A percentile compares a stretch with the other conserved stretches of the same genome.
These are phyloP conservation scores for Corallochytrium limacisporum DNA, from an alignment of 78 protist species.

Conservation along the genomic window DNA sequence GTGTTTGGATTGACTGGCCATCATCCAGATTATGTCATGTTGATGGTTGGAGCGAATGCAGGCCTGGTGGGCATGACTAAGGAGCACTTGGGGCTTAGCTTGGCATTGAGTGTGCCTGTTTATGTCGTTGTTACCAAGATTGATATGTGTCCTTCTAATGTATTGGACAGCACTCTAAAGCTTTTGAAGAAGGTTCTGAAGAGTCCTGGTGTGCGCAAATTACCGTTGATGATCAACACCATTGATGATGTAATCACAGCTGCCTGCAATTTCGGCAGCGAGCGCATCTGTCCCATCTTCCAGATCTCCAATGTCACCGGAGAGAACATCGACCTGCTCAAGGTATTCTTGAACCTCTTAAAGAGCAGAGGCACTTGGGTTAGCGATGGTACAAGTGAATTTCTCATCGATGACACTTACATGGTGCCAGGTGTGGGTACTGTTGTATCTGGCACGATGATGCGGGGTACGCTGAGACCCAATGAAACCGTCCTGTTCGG, in stretches of 20 bases:
- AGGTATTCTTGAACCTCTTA: conserved; percentile 58
- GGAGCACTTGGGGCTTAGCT: conserved; percentile 80
- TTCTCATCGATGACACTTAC: conserved; percentile 45
- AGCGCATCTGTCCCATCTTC: conserved; percentile 71
- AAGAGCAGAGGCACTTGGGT: no score
- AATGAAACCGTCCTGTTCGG: conserved; percentile 59
- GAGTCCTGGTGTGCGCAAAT: conserved; percentile 45
- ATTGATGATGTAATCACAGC: conserved; percentile 63
- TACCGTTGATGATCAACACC: conserved; percentile 55
- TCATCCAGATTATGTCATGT: conserved; percentile 58
- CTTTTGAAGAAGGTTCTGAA: conserved; percentile 2
- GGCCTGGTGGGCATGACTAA: conserved; percentile 69
- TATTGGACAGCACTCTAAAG: conserved; percentile 26
- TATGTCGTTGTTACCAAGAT: conserved; percentile 73
- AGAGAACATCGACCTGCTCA: conserved; percentile 43
- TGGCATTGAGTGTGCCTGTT: conserved; percentile 74
- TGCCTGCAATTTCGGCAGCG: conserved; percentile 41
- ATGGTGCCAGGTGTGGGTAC: conserved; percentile 68
- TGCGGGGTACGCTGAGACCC: conserved; percentile 37
- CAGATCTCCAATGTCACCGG: conserved; percentile 73
- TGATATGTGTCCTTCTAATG: conserved; percentile 71
- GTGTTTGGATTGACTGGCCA: conserved; percentile 79
- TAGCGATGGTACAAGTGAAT: no score
- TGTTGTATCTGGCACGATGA: conserved; percentile 71
- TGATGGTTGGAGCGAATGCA: conserved; percentile 59